Evolutionary conservation across 1,139 yeast genomes (phyloP), one percentile per base, ranked within the genome.

Genomic region (Geotrichum phurueaensis): DNA sequence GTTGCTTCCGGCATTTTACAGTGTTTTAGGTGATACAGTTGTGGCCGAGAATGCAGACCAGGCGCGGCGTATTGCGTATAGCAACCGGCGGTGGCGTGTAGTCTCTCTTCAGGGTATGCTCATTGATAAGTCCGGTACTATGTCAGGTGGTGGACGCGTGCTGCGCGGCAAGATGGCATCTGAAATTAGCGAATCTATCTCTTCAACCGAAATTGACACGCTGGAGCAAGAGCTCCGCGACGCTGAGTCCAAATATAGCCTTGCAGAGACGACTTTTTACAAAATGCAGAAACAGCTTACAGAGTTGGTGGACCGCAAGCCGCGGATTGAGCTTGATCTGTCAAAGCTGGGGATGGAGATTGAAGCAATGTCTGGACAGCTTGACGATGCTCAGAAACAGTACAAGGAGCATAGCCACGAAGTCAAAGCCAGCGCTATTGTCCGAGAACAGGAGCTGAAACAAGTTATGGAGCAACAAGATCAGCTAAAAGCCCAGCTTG

Each of bases 91-190:
- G 64, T 89, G 84, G 80, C 82, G 96, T 69, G 98, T 92, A 13
- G 99, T 95, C 0, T 90, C 99, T 0, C 75, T 91, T n/a, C 96
- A 89, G 73, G 99, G 99, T 39, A 88, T 90, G 68, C 78, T 94
- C 43, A 94, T 95, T 61, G 98, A 92, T 69, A 84, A 87, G 18
- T 88, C 96, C 1, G 99, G 99, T 74, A 89, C 98, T 1, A 87
- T 95, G 87, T 85, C 96, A 57, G 99, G 99, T 69, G 99, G 99
- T 74, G 98, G 98, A 54, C 78, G 81, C 54, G 84, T 82, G 18
- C 79, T 83, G n/a, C 78, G 78, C 58, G 95, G 95, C 6, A 84
- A 83, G 0, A 86, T 87, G 94, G 79, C 79, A 61, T 74, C 82
- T 33, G 59, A 63, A 22, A 3, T 75, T 79, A 61, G 60, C 55